Base-by-base conservation (phyloP, 306 rosid genomes). In the Cucurbita argyrosperma region DNA sequence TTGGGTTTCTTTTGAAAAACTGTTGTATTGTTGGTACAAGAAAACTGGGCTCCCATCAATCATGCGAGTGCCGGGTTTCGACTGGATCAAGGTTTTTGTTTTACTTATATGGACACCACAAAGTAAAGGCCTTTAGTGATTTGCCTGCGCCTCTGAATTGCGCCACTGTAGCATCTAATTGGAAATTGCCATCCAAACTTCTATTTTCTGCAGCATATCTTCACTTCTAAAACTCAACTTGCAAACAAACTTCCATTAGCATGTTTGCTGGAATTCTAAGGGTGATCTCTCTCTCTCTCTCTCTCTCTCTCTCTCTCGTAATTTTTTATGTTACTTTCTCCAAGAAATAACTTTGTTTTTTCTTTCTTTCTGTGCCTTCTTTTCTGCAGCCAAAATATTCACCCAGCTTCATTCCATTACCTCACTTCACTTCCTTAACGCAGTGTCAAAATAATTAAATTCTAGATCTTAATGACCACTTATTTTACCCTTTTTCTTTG, bases 381-480 rank as follows among this genome's bases (percentile, higher is more conserved):
- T 14, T 37, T 67, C 23, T 79, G 84, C 97, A 90, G 99, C 99
- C 99, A 62, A 94, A 91, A 84, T 94, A 91, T 80, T 83, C 90
- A 81, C 96, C 94, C 42, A 85, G 88, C 74, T 87, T 93, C 83
- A 86, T 90, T 82, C 23, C 8, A 39, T 60, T 76, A 30, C 50
- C 75, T 62, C 49, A 16, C 47, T 38, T 23, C 65, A 46, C 69
- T 78, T 75, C 42, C 69, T 35, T 76, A 16, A 40, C 39, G 66
- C 46, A 23, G 39, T 5, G 72, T 71, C 38, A 49, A 30, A 30
- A 55, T 53, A 51, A 54, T 8, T 53, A n/a, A 58, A 58, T 57
- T 62, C 43, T 18, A 5, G 60, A 75, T 40, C 38, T 59, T 64
- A 53, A 62, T 19, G 40, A 3, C 68, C 42, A 46, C 65, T 63